phyloP scores from a whole-genome alignment of 768 basidiomycete species.

The Suillus discolor region DNA sequence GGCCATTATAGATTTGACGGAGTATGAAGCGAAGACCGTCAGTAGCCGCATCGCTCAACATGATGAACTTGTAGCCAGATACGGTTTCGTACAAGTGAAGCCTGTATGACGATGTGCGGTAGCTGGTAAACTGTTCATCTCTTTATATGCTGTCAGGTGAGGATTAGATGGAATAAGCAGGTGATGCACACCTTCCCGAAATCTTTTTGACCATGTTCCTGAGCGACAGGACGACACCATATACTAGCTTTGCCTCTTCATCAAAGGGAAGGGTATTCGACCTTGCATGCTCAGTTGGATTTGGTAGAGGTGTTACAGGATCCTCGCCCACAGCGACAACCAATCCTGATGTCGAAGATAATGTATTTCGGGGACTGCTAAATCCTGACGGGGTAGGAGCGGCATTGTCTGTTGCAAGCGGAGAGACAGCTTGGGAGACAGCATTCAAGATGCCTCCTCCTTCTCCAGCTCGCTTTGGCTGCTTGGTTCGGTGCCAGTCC shows the following conservation, averaged over 20 bases:
- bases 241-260: slow-evolving; percentile 96
- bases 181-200: slow-evolving; percentile 66
- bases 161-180: background rate
- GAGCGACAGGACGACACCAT: slow-evolving; percentile 90
- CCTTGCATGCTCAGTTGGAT: slow-evolving; percentile 24
- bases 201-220: slow-evolving; percentile 96
- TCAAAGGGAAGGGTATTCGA: slow-evolving; percentile 81
- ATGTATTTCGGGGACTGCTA: slow-evolving; percentile 66
- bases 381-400: slow-evolving; percentile 40
- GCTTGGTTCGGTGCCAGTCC: slow-evolving; percentile 85
- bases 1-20: slow-evolving; percentile 90
- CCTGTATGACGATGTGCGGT: slow-evolving; percentile 90
- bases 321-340: slow-evolving; percentile 65
- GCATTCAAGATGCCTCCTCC: slow-evolving; percentile 71
- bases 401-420: slow-evolving; percentile 30
- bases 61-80: slow-evolving; percentile 93
- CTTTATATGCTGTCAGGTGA: slow-evolving; percentile 38
- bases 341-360: slow-evolving; percentile 64
- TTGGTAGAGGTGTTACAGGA: slow-evolving; percentile 19
- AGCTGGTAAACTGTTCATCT: slow-evolving; percentile 90
- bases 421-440: slow-evolving; percentile 71
- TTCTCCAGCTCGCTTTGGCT: slow-evolving; percentile 71
- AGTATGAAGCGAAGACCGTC: slow-evolving; percentile 84
- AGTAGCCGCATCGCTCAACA: slow-evolving; percentile 84
- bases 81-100: slow-evolving; percentile 91